A percentile compares a stretch with the other conserved stretches of the same genome.
phyloP scores from a whole-genome alignment of 306 rosid species.

The Dicorynia guianensis region DNA sequence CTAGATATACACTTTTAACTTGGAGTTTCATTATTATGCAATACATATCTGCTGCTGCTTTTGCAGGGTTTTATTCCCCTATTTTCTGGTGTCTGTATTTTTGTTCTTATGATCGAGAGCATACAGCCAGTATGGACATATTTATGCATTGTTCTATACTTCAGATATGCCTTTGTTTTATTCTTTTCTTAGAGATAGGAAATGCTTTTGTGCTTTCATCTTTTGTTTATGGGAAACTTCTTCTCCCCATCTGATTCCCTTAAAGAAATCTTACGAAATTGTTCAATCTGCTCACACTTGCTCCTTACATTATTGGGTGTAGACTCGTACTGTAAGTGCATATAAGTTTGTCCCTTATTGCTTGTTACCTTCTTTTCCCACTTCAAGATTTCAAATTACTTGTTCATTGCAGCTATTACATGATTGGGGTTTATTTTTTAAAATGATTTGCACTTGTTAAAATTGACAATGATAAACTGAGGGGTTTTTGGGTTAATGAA shows the following conservation, averaged over 20 bases:
- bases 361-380: not conserved
- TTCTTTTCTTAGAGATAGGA: not conserved
- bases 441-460: constrained; percentile 9
- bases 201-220: not conserved
- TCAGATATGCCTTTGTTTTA: not conserved
- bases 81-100: constrained; percentile 9
- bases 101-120: not conserved
- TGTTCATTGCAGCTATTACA: constrained; percentile 4
- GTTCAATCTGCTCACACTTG: constrained; percentile 3
- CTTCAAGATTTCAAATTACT: not conserved
- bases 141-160: not conserved
- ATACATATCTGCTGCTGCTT: constrained; percentile 34
- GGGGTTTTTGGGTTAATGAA: constrained; percentile 24
- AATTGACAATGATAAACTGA: constrained; percentile 1
- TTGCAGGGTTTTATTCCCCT: not conserved
- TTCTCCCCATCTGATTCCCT: constrained; percentile 22
- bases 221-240: constrained; percentile 10
- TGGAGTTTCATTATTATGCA: constrained; percentile 11
- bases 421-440: constrained; percentile 13
- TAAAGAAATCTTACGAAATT: not conserved
- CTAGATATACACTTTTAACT: constrained; percentile 21
- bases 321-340: not conserved
- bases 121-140: not conserved
- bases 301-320: not conserved
- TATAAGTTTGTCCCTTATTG: not conserved